A percentile compares a stretch with the other conserved stretches of the same genome.
Evolutionary conservation across 2,329 filamentous ascomycete species (phyloP).

Genomic region (Curvularia spicifera): DNA sequence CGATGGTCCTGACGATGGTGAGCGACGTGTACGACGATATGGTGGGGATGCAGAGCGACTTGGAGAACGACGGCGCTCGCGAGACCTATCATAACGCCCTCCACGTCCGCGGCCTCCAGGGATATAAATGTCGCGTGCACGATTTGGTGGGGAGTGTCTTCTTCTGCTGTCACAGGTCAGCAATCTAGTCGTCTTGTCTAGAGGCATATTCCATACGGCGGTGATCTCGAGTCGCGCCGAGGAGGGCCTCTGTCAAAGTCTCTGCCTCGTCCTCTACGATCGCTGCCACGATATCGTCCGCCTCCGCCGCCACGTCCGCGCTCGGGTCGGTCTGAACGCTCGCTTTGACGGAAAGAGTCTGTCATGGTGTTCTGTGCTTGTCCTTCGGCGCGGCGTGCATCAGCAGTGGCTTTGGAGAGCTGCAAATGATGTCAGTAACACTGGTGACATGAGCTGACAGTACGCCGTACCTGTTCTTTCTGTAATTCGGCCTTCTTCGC

Average conservation of each 20-base stretch:
- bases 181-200: background rate
- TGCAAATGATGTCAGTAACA: slow-evolving; percentile 59
- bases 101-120: slow-evolving; percentile 52
- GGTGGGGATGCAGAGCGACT: slow-evolving; percentile 20
- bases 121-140: slow-evolving; percentile 64
- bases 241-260: slow-evolving; percentile 57
- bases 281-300: slow-evolving; percentile 55
- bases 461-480: slow-evolving; percentile 79
- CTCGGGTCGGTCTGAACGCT: slow-evolving; percentile 56
- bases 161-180: slow-evolving; percentile 51
- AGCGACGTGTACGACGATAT: slow-evolving; percentile 19
- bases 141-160: slow-evolving; percentile 56
- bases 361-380: slow-evolving; percentile 68
- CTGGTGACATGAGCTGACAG: background rate
- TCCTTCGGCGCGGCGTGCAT: slow-evolving; percentile 73
- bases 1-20: slow-evolving; percentile 27
- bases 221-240: slow-evolving; percentile 59
- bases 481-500: slow-evolving; percentile 95
- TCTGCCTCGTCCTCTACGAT: slow-evolving; percentile 47
- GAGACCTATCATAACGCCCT: slow-evolving; percentile 46
- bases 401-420: slow-evolving; percentile 80
- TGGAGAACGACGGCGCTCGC: slow-evolving; percentile 46
- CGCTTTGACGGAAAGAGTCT: slow-evolving; percentile 70
- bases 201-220: slow-evolving; percentile 40
- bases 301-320: slow-evolving; percentile 55